These are phyloP conservation scores for Pachysandra terminalis DNA, from an alignment of 164 flowering plant genomes.

Conservation along the genomic window DNA sequence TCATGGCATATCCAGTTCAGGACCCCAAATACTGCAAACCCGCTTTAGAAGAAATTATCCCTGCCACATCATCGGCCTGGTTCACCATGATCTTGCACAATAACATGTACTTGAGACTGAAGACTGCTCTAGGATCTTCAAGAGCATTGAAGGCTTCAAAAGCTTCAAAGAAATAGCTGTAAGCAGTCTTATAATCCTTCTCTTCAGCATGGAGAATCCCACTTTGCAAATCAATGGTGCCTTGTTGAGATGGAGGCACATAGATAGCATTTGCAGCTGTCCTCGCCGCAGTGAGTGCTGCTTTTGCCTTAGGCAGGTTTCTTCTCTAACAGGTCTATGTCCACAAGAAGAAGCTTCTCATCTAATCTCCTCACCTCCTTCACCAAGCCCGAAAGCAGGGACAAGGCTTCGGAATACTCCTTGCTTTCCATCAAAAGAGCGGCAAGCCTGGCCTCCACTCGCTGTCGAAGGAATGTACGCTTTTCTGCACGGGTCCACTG, in stretches of 20 bases:
- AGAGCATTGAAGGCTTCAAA: conserved; percentile 73
- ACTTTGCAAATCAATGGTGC: conserved; percentile 69
- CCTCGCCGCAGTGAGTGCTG: conserved; percentile 72
- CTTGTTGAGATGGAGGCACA: conserved; percentile 79
- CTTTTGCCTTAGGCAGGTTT: conserved; percentile 67
- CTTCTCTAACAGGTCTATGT: conserved; percentile 64
- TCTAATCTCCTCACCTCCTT: conserved; percentile 69
- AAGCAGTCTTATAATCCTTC: conserved; percentile 72
- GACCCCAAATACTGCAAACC: conserved; percentile 58
- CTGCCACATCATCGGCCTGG: conserved; percentile 70
- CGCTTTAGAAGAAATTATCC: conserved; percentile 63
- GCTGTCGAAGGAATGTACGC: conserved; percentile 57
- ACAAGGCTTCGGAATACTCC: conserved; percentile 55
- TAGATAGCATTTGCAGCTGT: conserved; percentile 73
- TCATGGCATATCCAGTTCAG: conserved; percentile 72
- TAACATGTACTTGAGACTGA: conserved; percentile 62
- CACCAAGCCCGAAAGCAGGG: conserved; percentile 46
- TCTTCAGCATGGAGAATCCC: conserved; percentile 76
- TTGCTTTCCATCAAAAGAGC: conserved; percentile 57
- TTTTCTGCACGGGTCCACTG: conserved; percentile 70
- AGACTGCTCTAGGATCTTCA: conserved; percentile 61
- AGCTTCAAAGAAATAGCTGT: conserved; percentile 79
- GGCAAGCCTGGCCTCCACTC: conserved; percentile 70
- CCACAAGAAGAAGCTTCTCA: conserved; percentile 71
- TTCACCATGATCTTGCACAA: conserved; percentile 67